Percentiles rank a stretch among this genome's conserved stretches.
Evolutionary conservation across 306 rosid species (phyloP).

Genomic region (Albizia julibrissin): DNA sequence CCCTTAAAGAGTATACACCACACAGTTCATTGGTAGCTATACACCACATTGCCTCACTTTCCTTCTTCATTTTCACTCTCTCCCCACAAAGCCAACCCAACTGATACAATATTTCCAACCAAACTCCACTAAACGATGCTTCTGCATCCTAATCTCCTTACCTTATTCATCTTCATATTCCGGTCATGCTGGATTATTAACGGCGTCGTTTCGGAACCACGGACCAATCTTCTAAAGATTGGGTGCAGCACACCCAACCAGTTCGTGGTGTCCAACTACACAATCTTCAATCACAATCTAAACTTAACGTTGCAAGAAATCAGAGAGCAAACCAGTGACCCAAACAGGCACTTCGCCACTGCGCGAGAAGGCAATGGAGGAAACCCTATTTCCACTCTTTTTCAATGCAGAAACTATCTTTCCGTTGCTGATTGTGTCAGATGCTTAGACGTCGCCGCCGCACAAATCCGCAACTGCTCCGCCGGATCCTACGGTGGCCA

Average conservation of each 20-base stretch:
- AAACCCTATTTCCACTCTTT: slow-evolving; percentile 38
- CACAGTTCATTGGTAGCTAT: background rate
- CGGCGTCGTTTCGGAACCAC: slow-evolving; percentile 41
- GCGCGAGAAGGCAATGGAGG: slow-evolving; percentile 41
- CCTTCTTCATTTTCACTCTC: background rate
- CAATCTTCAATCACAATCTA: slow-evolving; percentile 38
- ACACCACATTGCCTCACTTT: background rate
- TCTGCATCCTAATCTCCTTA: background rate
- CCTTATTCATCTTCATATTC: background rate
- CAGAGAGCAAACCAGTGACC: slow-evolving; percentile 28
- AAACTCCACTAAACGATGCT: background rate
- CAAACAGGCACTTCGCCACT: slow-evolving; percentile 45
- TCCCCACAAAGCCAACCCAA: background rate
- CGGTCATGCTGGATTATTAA: slow-evolving; percentile 1
- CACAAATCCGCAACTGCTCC: slow-evolving; percentile 55
- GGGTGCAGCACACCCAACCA: slow-evolving; percentile 41
- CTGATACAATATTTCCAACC: background rate
- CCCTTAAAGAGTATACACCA: background rate
- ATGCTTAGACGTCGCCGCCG: slow-evolving; percentile 46
- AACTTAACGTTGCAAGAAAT: slow-evolving; percentile 46
- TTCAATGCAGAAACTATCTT: slow-evolving; percentile 64
- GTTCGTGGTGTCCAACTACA: slow-evolving; percentile 32
- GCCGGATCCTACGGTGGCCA: slow-evolving; percentile 55
- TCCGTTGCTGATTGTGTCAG: slow-evolving; percentile 46
- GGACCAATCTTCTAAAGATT: slow-evolving; percentile 33